Base-by-base conservation (phyloP, 768 basidiomycete species). In the Cantharellus anzutake region DNA sequence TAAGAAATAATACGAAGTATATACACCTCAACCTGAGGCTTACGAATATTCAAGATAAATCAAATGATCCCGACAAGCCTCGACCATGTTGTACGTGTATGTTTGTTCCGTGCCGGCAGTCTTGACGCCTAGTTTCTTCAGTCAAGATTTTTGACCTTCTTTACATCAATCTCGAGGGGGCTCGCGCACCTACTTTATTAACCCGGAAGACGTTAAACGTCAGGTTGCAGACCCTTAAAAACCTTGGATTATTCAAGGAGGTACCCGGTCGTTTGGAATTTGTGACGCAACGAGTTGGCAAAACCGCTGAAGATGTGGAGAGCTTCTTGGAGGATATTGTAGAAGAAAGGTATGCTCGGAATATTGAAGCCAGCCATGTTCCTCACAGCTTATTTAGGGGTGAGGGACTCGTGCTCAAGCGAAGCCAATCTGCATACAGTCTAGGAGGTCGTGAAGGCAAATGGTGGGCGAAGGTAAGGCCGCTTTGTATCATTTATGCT, bases 101-200 rank as follows among this genome's bases (percentile, higher is more conserved):
- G n/a, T 48, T 20, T n/a, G 29, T 39, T 5, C 7, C 61, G 20
- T 41, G 50, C 20, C 5, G 38, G 51, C 55, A 5, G 14, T 60
- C 42, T 16, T n/a, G 57, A 2, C 38, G 35, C 16, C 3, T 29
- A 50, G 48, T 11, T 37, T 14, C 14, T 50, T 7, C 62, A 97
- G 93, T 96, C 79, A 98, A 96, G 71, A 79, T 98, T 5, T 98
- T 99, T 67, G 96, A 99, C 69, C 74, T 98, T 29, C 73, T 99
- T 0, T 91, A 86, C 67, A 75, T 96, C 60, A 92, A 93, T 64
- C 66, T 69, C 56, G 64, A 66, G 35, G 84, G 83, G 37, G 35
- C 56, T 41, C 7, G 42, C 11, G 41, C 40, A 0, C 56, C 42
- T n/a, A 76, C 77, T 67, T 83, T 83, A 2, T 76, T 94, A 2